Evolutionary conservation across 768 basidiomycete genomes (phyloP).

Genomic region (Lyophyllum shimeji): DNA sequence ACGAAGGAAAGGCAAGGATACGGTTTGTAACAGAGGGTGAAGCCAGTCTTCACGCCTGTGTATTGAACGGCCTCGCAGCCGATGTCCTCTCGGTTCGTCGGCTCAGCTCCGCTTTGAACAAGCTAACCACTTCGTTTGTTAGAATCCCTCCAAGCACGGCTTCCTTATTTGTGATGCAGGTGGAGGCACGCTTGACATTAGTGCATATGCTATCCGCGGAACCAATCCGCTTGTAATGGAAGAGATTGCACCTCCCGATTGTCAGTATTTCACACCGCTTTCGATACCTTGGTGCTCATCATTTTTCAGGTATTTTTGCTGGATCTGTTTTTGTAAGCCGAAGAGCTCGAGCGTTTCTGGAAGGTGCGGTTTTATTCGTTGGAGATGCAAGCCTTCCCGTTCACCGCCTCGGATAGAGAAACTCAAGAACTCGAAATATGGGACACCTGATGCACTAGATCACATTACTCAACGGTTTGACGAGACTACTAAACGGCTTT

Average conservation of each 20-base stretch:
- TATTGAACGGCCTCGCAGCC: slow-evolving; percentile 72
- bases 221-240: slow-evolving; percentile 74
- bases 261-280: slow-evolving; percentile 34
- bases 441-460: slow-evolving; percentile 67
- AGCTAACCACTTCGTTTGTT: neutral
- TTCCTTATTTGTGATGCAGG: slow-evolving; percentile 82
- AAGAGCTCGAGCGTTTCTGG: slow-evolving; percentile 68
- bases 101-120: neutral
- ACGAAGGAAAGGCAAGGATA: slow-evolving; percentile 70
- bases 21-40: slow-evolving; percentile 84
- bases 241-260: slow-evolving; percentile 82
- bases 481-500: slow-evolving; percentile 79
- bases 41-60: slow-evolving; percentile 80
- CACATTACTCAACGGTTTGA: slow-evolving; percentile 82
- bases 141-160: slow-evolving; percentile 75
- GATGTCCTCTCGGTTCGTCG: slow-evolving; percentile 69
- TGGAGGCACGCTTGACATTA: slow-evolving; percentile 80
- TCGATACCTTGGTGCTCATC: neutral
- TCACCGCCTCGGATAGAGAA: slow-evolving; percentile 48
- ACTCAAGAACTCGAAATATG: slow-evolving; percentile 71
- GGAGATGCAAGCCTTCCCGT: neutral
- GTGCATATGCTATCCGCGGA: slow-evolving; percentile 73
- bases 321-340: slow-evolving; percentile 83
- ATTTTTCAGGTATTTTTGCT: slow-evolving; percentile 66
- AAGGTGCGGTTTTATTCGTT: slow-evolving; percentile 39